Evolutionary conservation across 169 alveolate genomes (phyloP).

Genomic region (Plasmodium ovale): DNA sequence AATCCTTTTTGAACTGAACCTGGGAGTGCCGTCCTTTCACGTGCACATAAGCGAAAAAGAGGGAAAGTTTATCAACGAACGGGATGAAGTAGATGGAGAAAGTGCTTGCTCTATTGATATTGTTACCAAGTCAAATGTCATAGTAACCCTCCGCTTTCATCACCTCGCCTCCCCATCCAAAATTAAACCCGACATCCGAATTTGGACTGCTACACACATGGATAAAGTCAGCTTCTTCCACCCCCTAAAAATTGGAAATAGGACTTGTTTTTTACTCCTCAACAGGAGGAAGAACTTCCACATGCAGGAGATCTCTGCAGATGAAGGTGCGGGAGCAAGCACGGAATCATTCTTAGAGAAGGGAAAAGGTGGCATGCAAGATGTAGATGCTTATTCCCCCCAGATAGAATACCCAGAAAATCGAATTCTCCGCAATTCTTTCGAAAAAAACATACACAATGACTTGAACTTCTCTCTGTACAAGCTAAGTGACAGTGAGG

Average conservation of each 20-base stretch:
- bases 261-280: constrained; percentile 13
- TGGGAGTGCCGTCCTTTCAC: no score
- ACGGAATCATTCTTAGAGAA: no score
- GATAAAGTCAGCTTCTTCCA: constrained; percentile 21
- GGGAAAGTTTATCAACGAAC: constrained; percentile 49
- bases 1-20: no score
- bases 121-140: constrained; percentile 3
- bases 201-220: neutral
- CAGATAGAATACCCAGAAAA: neutral
- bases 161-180: neutral
- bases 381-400: neutral
- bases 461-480: neutral
- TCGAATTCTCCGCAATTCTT: neutral
- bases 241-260: constrained; percentile 4
- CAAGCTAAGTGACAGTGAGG: neutral
- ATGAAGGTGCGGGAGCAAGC: no score
- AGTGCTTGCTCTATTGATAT: constrained; percentile 6
- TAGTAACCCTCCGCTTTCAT: constrained; percentile 25
- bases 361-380: no score
- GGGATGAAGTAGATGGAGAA: neutral
- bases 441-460: neutral
- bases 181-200: neutral
- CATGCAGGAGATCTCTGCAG: no score
- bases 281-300: constrained; percentile 1
- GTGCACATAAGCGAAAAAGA: no score